A percentile compares a stretch with the other conserved stretches of the same genome.
These are phyloP conservation scores for Gracilaria caudata DNA, from an alignment of 23 red algal genomes.

Conservation along the genomic window DNA sequence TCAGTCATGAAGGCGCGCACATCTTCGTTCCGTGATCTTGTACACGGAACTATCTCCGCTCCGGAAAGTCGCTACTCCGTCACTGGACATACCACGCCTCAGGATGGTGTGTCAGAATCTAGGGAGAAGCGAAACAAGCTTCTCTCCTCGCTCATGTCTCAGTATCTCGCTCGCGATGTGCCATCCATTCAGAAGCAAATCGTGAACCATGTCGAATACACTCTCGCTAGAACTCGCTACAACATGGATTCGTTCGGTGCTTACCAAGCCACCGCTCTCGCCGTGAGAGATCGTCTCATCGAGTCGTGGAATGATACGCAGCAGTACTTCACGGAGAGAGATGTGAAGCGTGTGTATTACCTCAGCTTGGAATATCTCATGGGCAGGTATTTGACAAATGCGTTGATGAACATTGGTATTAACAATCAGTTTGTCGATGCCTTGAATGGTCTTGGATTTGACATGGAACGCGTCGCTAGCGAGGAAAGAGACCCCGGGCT, in stretches of 20 bases:
- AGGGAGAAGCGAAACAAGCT: slow-evolving; percentile 82
- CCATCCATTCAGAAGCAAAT: slow-evolving; percentile 90
- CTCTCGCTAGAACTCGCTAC: slow-evolving; percentile 93
- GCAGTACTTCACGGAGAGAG: slow-evolving; percentile 97
- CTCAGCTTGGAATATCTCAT: slow-evolving; percentile 98
- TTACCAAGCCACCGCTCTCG: slow-evolving; percentile 93
- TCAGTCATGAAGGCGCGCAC: slow-evolving; percentile 75
- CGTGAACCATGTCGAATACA: slow-evolving; percentile 97
- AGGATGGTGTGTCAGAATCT: slow-evolving; percentile 59
- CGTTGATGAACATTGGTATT: slow-evolving; percentile 97
- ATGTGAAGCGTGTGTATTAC: slow-evolving; percentile 97
- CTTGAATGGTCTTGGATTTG: slow-evolving; percentile 84
- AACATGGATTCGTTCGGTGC: slow-evolving; percentile 96
- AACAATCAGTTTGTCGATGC: slow-evolving; percentile 91
- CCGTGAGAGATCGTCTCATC: slow-evolving; percentile 95
- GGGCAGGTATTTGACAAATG: slow-evolving; percentile 95
- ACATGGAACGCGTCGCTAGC: slow-evolving; percentile 77
- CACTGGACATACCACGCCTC: slow-evolving; percentile 85
- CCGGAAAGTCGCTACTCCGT: slow-evolving; percentile 86
- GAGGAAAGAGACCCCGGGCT: slow-evolving; percentile 98
- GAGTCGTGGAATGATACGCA: slow-evolving; percentile 99
- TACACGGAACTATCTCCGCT: slow-evolving; percentile 81
- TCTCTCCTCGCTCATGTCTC: slow-evolving; percentile 89
- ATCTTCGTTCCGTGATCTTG: slow-evolving; percentile 77
- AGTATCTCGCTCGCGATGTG: slow-evolving; percentile 95